Evolutionary conservation across 257 asterid genomes (phyloP), one percentile per base, ranked within the genome.

Genomic region (Penstemon newberryi): DNA sequence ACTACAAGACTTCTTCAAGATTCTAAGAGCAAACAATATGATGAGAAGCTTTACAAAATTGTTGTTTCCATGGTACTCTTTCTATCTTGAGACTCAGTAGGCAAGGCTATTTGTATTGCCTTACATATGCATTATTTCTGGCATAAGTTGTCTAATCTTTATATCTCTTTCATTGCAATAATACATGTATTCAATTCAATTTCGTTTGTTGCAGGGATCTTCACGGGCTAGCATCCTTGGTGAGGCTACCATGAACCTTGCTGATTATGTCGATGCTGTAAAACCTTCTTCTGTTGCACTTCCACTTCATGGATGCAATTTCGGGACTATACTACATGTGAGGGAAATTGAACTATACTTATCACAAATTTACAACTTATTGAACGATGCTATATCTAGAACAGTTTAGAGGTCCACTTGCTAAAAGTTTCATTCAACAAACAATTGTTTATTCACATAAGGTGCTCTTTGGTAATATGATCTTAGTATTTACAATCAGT

Each of bases 1-100:
- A 94, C 97, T 46, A 87, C 99, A 9, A 80, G 95, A 86, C 96
- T 94, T 72, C 95, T 90, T 69, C 96, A 94, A 82, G 95, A 94
- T 80, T 78, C 92, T 60, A 87, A 83, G 79, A 88, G 63, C 95
- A 94, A 86, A 79, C 90, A 76, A 63, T 91, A 76, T 56, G 99
- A 91, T 75, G 99, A 87, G 80, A 94, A 91, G 86, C 92, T 87
- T 76, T 94, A 87, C 93, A 89, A 87, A 82, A 81, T 91, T 75
- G 82, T 94, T 63, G 95, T 94, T 77, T 81, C 96, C 80, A 89
- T 91, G 99, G 99, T 94, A 85, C 62, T 46, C n/a, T 71, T 79
- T 79, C 71, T 51, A 42, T 66, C 70, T 52, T 19, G 40, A 66
- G 52, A 40, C 38, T 42, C 40, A 36, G 39, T 50, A 6, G 38